Conservation (phyloP, 2,329 filamentous ascomycete species). For the Fusarium albosuccineum region DNA sequence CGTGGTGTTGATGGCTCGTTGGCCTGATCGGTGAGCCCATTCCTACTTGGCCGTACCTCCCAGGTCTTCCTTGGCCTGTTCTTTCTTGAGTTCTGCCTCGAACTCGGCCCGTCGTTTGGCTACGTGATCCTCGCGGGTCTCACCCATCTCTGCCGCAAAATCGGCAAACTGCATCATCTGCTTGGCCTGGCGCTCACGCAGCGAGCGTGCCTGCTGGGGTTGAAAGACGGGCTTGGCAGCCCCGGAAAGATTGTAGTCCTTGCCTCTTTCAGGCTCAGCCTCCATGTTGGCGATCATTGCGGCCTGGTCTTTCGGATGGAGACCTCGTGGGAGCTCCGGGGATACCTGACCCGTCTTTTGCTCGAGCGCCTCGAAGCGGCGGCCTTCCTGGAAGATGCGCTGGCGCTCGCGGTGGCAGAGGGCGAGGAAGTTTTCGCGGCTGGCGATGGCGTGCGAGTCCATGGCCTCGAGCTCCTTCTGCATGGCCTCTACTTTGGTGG, state of each 20-base stretch:
- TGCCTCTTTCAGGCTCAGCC: constrained; percentile 17
- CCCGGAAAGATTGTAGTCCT: constrained; percentile 19
- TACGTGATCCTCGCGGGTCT: constrained; percentile 44
- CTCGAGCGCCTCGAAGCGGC: constrained; percentile 31
- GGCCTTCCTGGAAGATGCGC: constrained; percentile 46
- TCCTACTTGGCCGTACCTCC: constrained; percentile 38
- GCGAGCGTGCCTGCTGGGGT: constrained; percentile 12
- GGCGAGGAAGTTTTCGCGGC: constrained; percentile 49
- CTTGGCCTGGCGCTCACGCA: constrained; percentile 42
- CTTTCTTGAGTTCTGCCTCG: constrained; percentile 43
- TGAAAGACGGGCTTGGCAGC: constrained; percentile 39
- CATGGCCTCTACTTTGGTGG: constrained; percentile 35
- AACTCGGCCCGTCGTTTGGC: constrained; percentile 21
- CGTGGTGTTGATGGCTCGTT: background rate
- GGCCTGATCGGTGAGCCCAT: constrained; percentile 11
- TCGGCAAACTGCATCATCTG: constrained; percentile 39
- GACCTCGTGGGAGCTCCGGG: constrained; percentile 13
- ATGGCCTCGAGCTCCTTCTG: constrained; percentile 37
- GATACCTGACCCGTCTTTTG: background rate
- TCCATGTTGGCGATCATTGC: constrained; percentile 51
- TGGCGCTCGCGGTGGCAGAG: constrained; percentile 49
- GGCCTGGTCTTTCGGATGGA: constrained; percentile 25
- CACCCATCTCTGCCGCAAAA: constrained; percentile 36
- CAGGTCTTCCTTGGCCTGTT: constrained; percentile 26
- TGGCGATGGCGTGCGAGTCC: constrained; percentile 45